Evolutionary conservation across 2,329 filamentous ascomycete species (phyloP).

Genomic region (Metarhizium anisopliae): DNA sequence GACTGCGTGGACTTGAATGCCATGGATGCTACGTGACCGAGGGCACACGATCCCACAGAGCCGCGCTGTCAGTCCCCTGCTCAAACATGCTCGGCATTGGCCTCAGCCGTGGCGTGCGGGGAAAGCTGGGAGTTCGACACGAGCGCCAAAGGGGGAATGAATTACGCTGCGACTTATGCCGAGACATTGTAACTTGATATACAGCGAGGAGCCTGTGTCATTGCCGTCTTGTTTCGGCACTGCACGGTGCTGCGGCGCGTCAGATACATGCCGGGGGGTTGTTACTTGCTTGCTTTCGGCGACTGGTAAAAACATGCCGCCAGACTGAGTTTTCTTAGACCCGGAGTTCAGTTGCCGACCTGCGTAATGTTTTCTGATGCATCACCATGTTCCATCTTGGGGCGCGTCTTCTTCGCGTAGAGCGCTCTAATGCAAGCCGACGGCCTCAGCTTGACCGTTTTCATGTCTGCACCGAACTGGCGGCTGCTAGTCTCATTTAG

Average conservation of each 20-base stretch:
- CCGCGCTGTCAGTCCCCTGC: background rate
- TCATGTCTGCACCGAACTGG: background rate
- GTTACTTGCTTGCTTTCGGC: too few species aligned
- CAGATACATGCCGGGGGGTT: background rate
- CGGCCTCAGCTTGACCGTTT: background rate
- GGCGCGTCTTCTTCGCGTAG: conserved; percentile 1
- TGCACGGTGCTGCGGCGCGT: background rate
- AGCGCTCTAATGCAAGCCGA: background rate
- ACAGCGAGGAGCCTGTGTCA: background rate
- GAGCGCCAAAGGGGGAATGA: background rate
- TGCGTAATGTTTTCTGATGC: background rate
- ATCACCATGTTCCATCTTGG: background rate
- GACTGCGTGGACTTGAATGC: background rate
- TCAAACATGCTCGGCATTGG: background rate
- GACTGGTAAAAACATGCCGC: too few species aligned
- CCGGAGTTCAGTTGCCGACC: background rate
- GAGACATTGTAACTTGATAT: background rate
- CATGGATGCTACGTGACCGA: background rate
- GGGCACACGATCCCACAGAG: background rate
- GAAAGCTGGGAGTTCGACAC: background rate
- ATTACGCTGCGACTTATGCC: background rate
- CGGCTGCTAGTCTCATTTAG: background rate
- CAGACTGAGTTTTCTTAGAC: background rate
- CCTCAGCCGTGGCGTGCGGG: background rate
- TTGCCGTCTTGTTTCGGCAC: background rate